Evolutionary conservation across 495 filamentous ascomycete species (phyloP).

Genomic region (Aspergillus carlsbadensis): DNA sequence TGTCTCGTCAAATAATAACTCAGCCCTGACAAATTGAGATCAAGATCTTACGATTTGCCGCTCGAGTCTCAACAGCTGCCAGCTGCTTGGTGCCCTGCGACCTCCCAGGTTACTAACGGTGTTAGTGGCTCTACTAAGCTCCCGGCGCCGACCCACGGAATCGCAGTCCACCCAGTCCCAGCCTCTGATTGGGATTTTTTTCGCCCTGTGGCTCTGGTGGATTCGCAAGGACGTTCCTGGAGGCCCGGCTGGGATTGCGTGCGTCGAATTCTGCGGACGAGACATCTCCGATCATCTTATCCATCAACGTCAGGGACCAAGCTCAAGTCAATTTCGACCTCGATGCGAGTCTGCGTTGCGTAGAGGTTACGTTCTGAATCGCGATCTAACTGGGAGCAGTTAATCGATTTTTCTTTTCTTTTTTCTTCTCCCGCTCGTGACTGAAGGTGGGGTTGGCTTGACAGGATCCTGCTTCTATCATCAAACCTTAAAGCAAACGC

Average conservation of each 20-base stretch:
- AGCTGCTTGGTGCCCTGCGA: neutral
- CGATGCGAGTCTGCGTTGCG: neutral
- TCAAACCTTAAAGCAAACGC: constrained; percentile 12
- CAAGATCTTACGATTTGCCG: neutral
- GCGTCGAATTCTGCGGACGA: constrained; percentile 19
- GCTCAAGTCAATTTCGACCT: neutral
- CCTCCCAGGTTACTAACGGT: neutral
- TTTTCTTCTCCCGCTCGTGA: constrained; percentile 7
- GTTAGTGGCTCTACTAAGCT: constrained; percentile 10
- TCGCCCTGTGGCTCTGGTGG: constrained; percentile 7
- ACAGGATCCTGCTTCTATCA: constrained; percentile 17
- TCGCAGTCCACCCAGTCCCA: constrained; percentile 4
- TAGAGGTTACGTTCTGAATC: neutral
- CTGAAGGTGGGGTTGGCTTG: constrained; percentile 12
- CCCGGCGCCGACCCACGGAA: constrained; percentile 11
- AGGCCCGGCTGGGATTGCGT: constrained; percentile 6
- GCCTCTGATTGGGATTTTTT: constrained; percentile 13
- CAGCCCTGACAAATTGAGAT: too few species aligned
- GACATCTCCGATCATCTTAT: constrained; percentile 19
- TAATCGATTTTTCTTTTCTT: constrained; percentile 10
- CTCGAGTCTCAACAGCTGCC: neutral
- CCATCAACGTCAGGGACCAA: constrained; percentile 7
- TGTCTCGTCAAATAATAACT: neutral
- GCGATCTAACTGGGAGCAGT: neutral
- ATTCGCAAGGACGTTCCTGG: constrained; percentile 8